Base-by-base conservation (phyloP, 1,284 basidiomycete genomes). In the Malassezia globosa region DNA sequence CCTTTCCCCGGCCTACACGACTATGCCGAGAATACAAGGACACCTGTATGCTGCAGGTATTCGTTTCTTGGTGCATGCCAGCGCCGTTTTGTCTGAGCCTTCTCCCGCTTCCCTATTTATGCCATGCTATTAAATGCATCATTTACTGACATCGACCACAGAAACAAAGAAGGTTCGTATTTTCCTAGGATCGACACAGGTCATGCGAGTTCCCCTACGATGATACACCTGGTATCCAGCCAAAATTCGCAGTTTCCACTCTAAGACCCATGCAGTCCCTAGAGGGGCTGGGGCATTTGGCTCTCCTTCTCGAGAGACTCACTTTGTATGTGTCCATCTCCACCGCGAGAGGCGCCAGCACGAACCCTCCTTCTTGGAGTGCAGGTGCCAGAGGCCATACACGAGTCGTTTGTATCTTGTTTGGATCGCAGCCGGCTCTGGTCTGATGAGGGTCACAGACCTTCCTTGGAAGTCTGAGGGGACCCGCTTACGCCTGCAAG, bases 211-310 rank as follows among this genome's bases (percentile, higher is more conserved):
- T 44, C 64, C 61, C 63, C 63, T 51, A 60, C 42, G 67, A 70
- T 70, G 67, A 70, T 59, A 69, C 50, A 29, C 58, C 53, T 70
- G 67, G 67, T 70, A 69, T 70, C 67, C 67, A 70, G 59, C 66
- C 66, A 68, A 61, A 67, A 65, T 70, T 70, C 67, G 67, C 67
- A 70, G 67, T 70, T 70, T 70, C 67, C 65, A 69, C 67, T 70
- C 67, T 69, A 70, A 58, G 55, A 53, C 61, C 66, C 63, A 49
- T 33, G 61, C 62, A 64, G 54, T 60, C 56, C 48, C n/a, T 33
- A 51, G 8, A 26, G 48, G 55, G 54, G 59, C 51, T 64, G 66
- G 63, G 47, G 61, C 58, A 56, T 46, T 46, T 61, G 65, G 65
- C 65, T 68, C 67, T 64, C 62, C 56, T 55, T 43, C 50, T 26